Evolutionary conservation across 2,329 filamentous ascomycete genomes (phyloP).

Genomic region (Monosporascus sp.): DNA sequence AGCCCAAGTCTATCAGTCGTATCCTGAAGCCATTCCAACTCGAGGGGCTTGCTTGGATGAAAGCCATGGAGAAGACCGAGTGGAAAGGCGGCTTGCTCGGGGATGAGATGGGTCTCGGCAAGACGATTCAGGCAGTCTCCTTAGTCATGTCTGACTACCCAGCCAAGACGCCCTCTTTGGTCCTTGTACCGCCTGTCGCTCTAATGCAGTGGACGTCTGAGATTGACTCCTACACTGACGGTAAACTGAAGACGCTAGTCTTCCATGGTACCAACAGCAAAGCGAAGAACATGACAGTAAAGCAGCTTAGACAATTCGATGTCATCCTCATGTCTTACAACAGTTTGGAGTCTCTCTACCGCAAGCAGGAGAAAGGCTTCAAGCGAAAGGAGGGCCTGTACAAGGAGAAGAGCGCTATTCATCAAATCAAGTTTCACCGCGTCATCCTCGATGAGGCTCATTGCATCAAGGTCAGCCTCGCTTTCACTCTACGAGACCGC

Average conservation of each 20-base stretch:
- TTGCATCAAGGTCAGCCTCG: slow-evolving; percentile 66
- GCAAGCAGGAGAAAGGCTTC: slow-evolving; percentile 90
- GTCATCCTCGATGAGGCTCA: slow-evolving; percentile 94
- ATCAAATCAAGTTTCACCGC: slow-evolving; percentile 81
- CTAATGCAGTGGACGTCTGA: slow-evolving; percentile 92
- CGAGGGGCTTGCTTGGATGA: slow-evolving; percentile 93
- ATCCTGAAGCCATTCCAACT: slow-evolving; percentile 90
- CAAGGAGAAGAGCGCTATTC: slow-evolving; percentile 76
- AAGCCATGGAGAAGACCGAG: slow-evolving; percentile 74
- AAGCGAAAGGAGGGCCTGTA: slow-evolving; percentile 72
- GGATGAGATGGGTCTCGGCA: slow-evolving; percentile 98
- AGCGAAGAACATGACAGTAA: slow-evolving; percentile 68
- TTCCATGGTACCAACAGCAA: slow-evolving; percentile 85
- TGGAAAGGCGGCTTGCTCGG: slow-evolving; percentile 90
- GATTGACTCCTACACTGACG: slow-evolving; percentile 76
- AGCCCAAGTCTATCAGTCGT: slow-evolving; percentile 74
- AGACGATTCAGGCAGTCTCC: slow-evolving; percentile 96
- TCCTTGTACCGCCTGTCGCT: slow-evolving; percentile 87
- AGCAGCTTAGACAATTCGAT: slow-evolving; percentile 75
- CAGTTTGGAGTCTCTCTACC: slow-evolving; percentile 82
- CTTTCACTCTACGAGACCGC: slow-evolving; percentile 9
- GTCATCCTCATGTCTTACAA: slow-evolving; percentile 98
- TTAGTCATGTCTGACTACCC: slow-evolving; percentile 98
- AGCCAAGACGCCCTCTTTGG: slow-evolving; percentile 73
- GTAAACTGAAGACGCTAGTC: slow-evolving; percentile 83